Base-by-base conservation (phyloP, 345 rosid genomes). In the Mangifera indica region DNA sequence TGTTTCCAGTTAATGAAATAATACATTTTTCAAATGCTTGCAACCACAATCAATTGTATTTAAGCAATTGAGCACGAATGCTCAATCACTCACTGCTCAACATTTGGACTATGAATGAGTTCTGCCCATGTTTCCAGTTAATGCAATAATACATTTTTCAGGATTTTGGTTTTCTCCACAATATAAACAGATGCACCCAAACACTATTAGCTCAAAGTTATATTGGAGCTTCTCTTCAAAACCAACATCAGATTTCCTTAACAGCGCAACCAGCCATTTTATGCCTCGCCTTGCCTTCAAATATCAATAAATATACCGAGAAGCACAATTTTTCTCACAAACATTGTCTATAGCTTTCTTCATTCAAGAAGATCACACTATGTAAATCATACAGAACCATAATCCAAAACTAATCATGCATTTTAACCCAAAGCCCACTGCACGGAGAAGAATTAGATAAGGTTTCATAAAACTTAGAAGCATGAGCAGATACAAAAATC, bases 361-460 rank as follows among this genome's bases (percentile, higher is more conserved):
- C 64, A 18, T 58, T 24, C 45, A 52, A 57, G n/a, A 58, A 37
- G 56, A 58, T 45, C 58, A 8, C 13, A 12, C 14, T 10, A 40
- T 22, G 37, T 53, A 58, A n/a, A 59, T 56, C 65, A 25, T 5
- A 12, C 11, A 25, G 25, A n/a, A 20, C 54, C 25, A 44, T n/a
- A 2, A 24, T 58, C 56, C 58, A 12, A 46, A 58, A 57, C 20
- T 45, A 25, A 26, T 25, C 55, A 15, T 49, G 6, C 14, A 7
- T 24, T 55, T 44, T 42, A 58, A 37, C 40, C 73, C n/a, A 0
- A 44, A 45, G 59, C 44, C 15, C n/a, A 18, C 17, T 13, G 5
- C 37, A 40, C n/a, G 71, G 61, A 20, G 42, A 58, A 69, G 55
- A 45, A 18, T 58, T 56, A 69, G 8, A 45, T 18, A 22, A 70